Evolutionary conservation across 2,329 filamentous ascomycete species (phyloP), one percentile per base, ranked within the genome.

Genomic region (Fusarium armeniacum): DNA sequence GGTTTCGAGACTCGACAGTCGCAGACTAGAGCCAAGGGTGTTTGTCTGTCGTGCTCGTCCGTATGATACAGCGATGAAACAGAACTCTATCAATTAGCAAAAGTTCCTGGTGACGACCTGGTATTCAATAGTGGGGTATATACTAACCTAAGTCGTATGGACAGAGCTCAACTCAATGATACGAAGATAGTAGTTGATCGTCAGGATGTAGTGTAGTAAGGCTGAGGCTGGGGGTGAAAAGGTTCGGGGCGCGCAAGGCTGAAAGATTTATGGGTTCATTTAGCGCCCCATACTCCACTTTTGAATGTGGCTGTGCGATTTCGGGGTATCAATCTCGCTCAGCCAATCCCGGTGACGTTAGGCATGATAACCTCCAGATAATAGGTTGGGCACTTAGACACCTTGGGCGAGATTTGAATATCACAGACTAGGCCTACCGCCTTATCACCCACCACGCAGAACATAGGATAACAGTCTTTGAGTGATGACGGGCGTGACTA

Each of bases 151-250:
- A 32, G 24, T 52, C 30, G 46, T 65, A 49, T 60, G 33, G 32
- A 45, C 44, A 51, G 40, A 46, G 36, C 33, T 45, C 26, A 40
- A 33, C 50, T 61, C 59, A 52, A 54, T 35, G 46, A 56, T 32
- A 47, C 30, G 22, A 51, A 26, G 41, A 59, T 51, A 50, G 51
- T 32, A 33, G 50, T 58, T 46, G 54, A 49, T 69, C 43, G 40
- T 68, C 59, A 61, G 58, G 58, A 56, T 59, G 65, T 47, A 51
- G 61, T 64, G 36, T 52, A 71, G 70, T 70, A 70, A 74, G 72
- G 72, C 72, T 74, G 72, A 74, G 70, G 69, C 69, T 63, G 60
- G 51, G 61, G 54, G 57, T 51, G 45, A 61, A 71, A 73, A 69
- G 71, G 45, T 70, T 65, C 54, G 24, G 56, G 53, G 58, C 28